Evolutionary conservation across 1,284 basidiomycete genomes (phyloP), one percentile per base, ranked within the genome.

Genomic region (Rhodotorula sp.): DNA sequence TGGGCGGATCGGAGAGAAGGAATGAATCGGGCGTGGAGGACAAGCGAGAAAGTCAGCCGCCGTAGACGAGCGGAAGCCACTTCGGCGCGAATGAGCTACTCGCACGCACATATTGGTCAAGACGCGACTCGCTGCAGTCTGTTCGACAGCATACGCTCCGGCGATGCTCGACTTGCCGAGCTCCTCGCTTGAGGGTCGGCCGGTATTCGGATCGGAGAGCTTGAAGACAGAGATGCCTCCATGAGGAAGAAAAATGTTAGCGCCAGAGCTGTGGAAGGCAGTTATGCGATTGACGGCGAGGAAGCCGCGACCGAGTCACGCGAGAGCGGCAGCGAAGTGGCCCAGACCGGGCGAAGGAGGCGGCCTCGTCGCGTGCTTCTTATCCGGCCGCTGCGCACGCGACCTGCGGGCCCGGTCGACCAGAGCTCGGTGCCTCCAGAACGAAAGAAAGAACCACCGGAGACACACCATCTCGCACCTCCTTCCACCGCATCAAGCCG

Each of bases 401-500:
- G n/a, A n/a, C n/a, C n/a, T n/a, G n/a, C n/a, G n/a, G n/a, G 39
- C 49, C 24, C 4, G 49, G n/a, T 10, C 2, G 7, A 29, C 29
- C 32, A n/a, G 44, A n/a, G n/a, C n/a, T n/a, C n/a, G n/a, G n/a
- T n/a, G n/a, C n/a, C n/a, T n/a, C 36, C 29, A 47, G 24, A 24
- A 32, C 4, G 32, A 19, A 11, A 2, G 27, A 47, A 27, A 48
- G 44, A 29, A 55, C 19, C 17, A 17, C 10, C 6, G 1, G n/a
- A 8, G 49, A 30, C 67, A n/a, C 51, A 73, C 72, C 74, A 27
- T 85, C 83, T 15, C 81, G 77, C 79, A 85, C 84, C 78, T 85
- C 84, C 74, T 85, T 85, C 84, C 84, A 85, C 27, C 84, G 76
- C 80, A 85, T 85, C 70, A 83, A 81, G 17, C 81, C 81, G 66